Evolutionary conservation across 2,329 filamentous ascomycete genomes (phyloP).

Genomic region (Botryotinia convoluta): DNA sequence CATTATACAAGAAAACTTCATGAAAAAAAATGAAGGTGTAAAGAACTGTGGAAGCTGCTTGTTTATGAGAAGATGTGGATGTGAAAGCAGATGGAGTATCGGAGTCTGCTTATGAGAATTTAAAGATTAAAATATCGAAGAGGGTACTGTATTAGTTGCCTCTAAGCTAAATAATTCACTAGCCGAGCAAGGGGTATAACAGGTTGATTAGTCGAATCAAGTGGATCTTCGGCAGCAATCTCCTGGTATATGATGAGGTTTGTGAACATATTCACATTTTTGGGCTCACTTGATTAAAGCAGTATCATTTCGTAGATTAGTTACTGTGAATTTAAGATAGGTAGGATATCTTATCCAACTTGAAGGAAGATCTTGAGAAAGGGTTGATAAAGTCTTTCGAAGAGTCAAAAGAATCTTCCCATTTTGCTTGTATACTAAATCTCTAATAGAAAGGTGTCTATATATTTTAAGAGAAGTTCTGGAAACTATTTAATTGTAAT

Average conservation of each 20-base stretch:
- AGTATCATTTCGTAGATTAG: background rate
- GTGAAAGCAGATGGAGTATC: background rate
- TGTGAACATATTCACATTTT: background rate
- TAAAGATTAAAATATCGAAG: background rate
- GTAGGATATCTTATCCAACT: background rate
- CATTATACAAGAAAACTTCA: background rate
- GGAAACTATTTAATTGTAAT: background rate
- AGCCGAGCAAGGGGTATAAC: background rate
- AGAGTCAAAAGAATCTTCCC: background rate
- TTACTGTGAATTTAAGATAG: background rate
- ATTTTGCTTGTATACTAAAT: background rate
- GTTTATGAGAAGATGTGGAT: background rate
- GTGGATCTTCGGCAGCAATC: background rate
- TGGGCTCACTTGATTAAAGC: background rate
- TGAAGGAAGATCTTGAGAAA: background rate
- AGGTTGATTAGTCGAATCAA: background rate
- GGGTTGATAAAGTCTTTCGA: fast-evolving
- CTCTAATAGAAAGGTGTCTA: background rate
- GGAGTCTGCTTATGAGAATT: background rate
- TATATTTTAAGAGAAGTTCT: fast-evolving
- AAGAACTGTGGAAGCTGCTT: background rate
- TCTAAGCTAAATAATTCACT: background rate
- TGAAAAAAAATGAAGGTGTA: background rate
- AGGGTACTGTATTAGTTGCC: background rate
- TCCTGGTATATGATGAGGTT: background rate